A percentile compares a stretch with the other conserved stretches of the same genome.
Evolutionary conservation across 1,284 basidiomycete genomes (phyloP).

Genomic region (Ustilago curta): DNA sequence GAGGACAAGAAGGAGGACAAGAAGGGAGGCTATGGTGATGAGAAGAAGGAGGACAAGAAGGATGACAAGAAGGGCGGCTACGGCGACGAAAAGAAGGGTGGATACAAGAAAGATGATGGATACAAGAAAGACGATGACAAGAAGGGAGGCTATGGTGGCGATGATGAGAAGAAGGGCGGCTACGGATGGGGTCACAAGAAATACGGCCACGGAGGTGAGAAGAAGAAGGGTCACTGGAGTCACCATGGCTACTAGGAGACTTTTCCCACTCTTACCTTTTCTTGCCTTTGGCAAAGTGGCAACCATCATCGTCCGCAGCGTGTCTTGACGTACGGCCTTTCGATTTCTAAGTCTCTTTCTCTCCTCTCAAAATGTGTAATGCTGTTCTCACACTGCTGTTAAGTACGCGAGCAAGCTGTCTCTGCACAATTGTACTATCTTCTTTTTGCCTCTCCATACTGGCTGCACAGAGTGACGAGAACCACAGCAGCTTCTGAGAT

Average conservation of each 20-base stretch:
- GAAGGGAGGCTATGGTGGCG: slow-evolving; percentile 11
- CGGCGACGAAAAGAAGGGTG: slow-evolving; percentile 11
- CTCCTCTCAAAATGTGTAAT: slow-evolving; percentile 1
- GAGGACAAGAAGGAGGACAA: slow-evolving; percentile 8
- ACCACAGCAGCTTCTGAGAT: neutral
- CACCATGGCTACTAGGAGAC: slow-evolving; percentile 21
- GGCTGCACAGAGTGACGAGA: neutral
- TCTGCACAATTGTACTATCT: neutral
- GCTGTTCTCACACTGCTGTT: neutral
- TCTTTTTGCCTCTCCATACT: neutral
- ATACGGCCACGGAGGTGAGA: neutral
- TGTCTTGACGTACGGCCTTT: neutral
- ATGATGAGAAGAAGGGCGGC: neutral
- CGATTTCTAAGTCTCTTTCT: neutral
- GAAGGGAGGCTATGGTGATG: neutral
- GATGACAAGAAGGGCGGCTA: neutral
- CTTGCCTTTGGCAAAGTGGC: neutral
- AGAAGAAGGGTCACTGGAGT: slow-evolving; percentile 10
- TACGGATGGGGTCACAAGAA: slow-evolving; percentile 6
- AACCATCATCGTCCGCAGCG: neutral
- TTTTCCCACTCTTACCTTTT: neutral
- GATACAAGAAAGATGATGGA: neutral
- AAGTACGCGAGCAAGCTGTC: neutral
- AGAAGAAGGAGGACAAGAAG: slow-evolving; percentile 5
- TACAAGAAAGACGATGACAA: slow-evolving; percentile 8